Evolutionary conservation across 352 stramenopile genomes (phyloP).

Genomic region (Pythium phragmiticola): DNA sequence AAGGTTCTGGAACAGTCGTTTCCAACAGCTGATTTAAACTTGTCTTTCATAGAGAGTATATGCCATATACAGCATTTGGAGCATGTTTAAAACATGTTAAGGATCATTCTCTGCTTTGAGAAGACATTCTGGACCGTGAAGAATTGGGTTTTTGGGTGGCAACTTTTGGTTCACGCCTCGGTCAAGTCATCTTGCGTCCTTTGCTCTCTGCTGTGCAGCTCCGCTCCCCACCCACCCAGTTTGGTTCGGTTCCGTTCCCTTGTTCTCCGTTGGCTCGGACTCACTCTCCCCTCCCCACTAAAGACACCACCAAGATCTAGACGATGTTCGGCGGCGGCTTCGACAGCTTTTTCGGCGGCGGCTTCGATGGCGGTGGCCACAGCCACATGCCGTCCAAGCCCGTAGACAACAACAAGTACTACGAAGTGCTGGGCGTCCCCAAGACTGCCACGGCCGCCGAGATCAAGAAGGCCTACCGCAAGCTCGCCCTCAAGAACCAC

Average conservation of each 20-base stretch:
- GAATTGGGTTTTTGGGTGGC: constrained; percentile 22
- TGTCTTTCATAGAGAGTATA: not conserved
- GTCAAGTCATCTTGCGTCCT: constrained; percentile 14
- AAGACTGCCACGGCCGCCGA: constrained; percentile 83
- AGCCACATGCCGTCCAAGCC: constrained; percentile 45
- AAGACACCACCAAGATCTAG: constrained; percentile 11
- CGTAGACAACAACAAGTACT: constrained; percentile 89
- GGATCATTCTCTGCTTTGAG: constrained; percentile 2
- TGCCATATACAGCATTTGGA: constrained; percentile 4
- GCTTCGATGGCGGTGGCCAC: constrained; percentile 53
- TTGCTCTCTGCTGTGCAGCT: constrained; percentile 14
- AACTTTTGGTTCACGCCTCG: not conserved
- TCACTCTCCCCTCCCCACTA: constrained; percentile 18
- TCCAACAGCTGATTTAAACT: constrained; percentile 17
- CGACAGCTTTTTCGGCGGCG: constrained; percentile 85
- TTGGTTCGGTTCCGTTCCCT: constrained; percentile 21
- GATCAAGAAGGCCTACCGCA: constrained; percentile 91
- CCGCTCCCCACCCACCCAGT: constrained; percentile 21
- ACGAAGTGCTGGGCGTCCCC: constrained; percentile 82
- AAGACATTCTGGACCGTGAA: constrained; percentile 20
- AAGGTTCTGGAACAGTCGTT: constrained; percentile 24
- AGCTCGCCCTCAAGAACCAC: constrained; percentile 93
- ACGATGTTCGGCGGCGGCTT: constrained; percentile 84
- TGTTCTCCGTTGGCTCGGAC: constrained; percentile 16
- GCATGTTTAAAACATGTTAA: constrained; percentile 21